These are phyloP conservation scores for Phyllosticta paracitricarpa DNA, from an alignment of 2,329 filamentous ascomycete species.

Conservation along the genomic window DNA sequence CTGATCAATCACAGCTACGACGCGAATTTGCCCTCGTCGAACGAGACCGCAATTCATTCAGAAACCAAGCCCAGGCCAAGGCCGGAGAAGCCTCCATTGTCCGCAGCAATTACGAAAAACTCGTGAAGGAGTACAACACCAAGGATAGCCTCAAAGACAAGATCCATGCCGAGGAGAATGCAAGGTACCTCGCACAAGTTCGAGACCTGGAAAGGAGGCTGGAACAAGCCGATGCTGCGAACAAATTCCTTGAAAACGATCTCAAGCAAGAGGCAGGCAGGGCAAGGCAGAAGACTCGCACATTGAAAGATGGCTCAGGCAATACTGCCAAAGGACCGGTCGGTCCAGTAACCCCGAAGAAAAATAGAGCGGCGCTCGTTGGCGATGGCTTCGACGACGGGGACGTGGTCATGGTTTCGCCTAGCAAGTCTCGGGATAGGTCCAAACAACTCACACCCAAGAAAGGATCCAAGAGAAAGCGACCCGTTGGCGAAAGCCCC, in stretches of 20 bases:
- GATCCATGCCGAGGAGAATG: slow-evolving; percentile 52
- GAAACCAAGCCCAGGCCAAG: slow-evolving; percentile 29
- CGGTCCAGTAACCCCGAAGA: slow-evolving; percentile 49
- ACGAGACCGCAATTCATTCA: slow-evolving; percentile 28
- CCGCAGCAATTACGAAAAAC: slow-evolving; percentile 57
- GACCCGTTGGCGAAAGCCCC: slow-evolving; percentile 51
- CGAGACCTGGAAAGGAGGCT: slow-evolving; percentile 57
- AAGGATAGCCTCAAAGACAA: slow-evolving; percentile 53
- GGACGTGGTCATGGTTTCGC: slow-evolving; percentile 47
- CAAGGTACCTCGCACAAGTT: slow-evolving; percentile 53
- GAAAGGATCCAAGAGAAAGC: slow-evolving; percentile 56
- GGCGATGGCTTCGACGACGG: slow-evolving; percentile 71
- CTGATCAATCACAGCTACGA: slow-evolving; percentile 1
- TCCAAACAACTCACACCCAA: slow-evolving; percentile 51
- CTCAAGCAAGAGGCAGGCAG: slow-evolving; percentile 50
- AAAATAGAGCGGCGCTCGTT: slow-evolving; percentile 48
- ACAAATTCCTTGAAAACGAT: slow-evolving; percentile 64
- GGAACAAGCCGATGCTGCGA: slow-evolving; percentile 56
- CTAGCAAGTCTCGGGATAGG: slow-evolving; percentile 39
- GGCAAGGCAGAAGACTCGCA: slow-evolving; percentile 30
- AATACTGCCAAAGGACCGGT: slow-evolving; percentile 1
- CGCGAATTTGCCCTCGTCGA: slow-evolving; percentile 14
- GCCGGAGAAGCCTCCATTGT: slow-evolving; percentile 66
- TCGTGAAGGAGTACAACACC: slow-evolving; percentile 51
- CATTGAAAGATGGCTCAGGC: slow-evolving; percentile 15